These are phyloP conservation scores for Stagonosporopsis chrysanthemi DNA, from an alignment of 2,329 filamentous ascomycete species.

Conservation along the genomic window DNA sequence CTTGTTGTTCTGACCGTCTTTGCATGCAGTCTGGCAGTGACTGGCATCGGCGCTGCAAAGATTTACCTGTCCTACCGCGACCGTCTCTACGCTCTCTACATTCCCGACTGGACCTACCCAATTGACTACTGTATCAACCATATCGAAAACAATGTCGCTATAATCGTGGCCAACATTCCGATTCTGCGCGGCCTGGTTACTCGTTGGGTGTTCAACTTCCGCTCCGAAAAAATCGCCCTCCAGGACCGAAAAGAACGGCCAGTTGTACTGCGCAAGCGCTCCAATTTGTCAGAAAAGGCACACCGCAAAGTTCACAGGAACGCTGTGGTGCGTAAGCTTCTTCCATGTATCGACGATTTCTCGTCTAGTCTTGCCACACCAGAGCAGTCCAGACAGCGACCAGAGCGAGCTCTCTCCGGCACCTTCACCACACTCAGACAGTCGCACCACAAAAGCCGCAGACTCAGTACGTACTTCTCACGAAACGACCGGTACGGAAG, in stretches of 20 bases:
- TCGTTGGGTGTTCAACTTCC: constrained; percentile 51
- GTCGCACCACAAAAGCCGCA: constrained; percentile 22
- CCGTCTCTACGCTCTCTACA: constrained; percentile 46
- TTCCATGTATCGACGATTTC: constrained; percentile 49
- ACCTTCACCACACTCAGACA: constrained; percentile 3
- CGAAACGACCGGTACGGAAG: constrained; percentile 39
- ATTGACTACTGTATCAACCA: constrained; percentile 53
- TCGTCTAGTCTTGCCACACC: constrained; percentile 43
- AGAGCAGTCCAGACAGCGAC: constrained; percentile 9
- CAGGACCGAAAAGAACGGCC: constrained; percentile 39
- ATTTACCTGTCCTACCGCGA: constrained; percentile 52
- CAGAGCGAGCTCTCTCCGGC: constrained; percentile 11
- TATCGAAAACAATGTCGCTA: constrained; percentile 53
- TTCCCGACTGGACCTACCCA: constrained; percentile 52
- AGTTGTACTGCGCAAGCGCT: constrained; percentile 41
- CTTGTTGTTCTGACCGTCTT: constrained; percentile 51
- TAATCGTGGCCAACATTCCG: constrained; percentile 52
- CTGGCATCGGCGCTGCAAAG: constrained; percentile 50
- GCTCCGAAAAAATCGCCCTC: constrained; percentile 40
- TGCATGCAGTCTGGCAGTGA: constrained; percentile 52
- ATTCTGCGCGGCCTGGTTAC: constrained; percentile 52
- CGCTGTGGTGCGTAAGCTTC: constrained; percentile 40
- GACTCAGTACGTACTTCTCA: constrained; percentile 36
- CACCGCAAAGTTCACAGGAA: constrained; percentile 28
- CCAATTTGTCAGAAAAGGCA: constrained; percentile 38